Evolutionary conservation across 2,329 filamentous ascomycete genomes (phyloP), one percentile per base, ranked within the genome.

Genomic region (Cordyceps militaris): DNA sequence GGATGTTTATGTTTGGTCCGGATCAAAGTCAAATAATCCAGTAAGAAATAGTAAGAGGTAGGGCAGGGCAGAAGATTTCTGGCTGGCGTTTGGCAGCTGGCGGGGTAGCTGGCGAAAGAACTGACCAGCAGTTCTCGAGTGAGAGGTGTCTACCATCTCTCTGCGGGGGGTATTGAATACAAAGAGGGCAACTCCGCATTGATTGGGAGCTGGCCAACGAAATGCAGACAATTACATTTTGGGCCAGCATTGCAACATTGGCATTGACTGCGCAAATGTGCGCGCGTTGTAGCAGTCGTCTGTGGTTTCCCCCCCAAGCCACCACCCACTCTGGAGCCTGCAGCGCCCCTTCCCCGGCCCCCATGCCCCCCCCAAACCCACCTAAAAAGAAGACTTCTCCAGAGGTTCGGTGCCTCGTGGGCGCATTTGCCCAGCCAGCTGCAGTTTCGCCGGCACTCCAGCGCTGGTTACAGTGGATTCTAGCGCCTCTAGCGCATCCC

Each of bases 101-200:
- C 38, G 51, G 51, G 51, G 51, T 19, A 26, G 38, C 24, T 43
- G 50, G 36, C 7, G 6, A 9, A 19, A 32, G 51, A 54, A 42
- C 38, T 40, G 38, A 43, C 51, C 51, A 54, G 40, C 19, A 44
- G 26, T 32, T 43, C 40, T 32, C 38, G 26, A 7, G n/a, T n/a
- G n/a, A 28, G 21, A 36, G 48, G 7, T 28, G 44, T 16, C 13
- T 11, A 7, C 16, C 24, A 40, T 19, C 24, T 23, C 19, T 16
- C 26, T 38, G 46, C 34, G 8, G 14, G 5, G 24, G 34, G n/a
- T n/a, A 21, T 23, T 19, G 19, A 40, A 24, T 42, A 23, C 55
- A 50, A 50, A 57, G n/a, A 14, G 46, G 55, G 55, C 46, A 50
- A 51, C 55, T 57, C 55, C 47, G 55, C 28, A 50, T 30, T 23